Conservation (phyloP, 257 asterid species). For the Ehretia macrophylla region DNA sequence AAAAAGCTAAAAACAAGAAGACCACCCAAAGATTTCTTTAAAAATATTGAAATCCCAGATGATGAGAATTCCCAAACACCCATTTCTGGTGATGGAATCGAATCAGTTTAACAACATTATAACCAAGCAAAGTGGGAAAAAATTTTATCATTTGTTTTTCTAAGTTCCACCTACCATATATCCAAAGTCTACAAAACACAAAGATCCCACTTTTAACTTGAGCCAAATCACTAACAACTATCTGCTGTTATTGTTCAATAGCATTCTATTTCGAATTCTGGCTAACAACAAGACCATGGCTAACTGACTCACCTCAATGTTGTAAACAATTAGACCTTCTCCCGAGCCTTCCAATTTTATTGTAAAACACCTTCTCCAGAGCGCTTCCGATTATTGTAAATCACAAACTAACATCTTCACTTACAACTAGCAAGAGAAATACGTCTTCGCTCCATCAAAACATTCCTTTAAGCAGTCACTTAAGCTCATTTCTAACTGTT, state of each 20-base stretch:
- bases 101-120: slow-evolving; percentile 30
- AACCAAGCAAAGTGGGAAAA: slow-evolving; percentile 16
- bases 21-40: slow-evolving; percentile 48
- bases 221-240: too few species aligned
- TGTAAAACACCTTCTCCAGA: not conserved
- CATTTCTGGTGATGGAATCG: slow-evolving; percentile 29
- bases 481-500: not conserved
- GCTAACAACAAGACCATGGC: too few species aligned
- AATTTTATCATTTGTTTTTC: slow-evolving; percentile 14
- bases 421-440: slow-evolving; percentile 5
- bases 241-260: too few species aligned
- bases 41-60: slow-evolving; percentile 53
- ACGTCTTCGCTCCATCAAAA: slow-evolving; percentile 2
- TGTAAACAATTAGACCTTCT: not conserved
- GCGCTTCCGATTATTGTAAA: not conserved
- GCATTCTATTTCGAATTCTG: too few species aligned
- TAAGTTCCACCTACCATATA: slow-evolving; percentile 6
- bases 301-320: too few species aligned
- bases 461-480: slow-evolving; percentile 7
- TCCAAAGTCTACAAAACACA: slow-evolving; percentile 9
- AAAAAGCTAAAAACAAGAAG: slow-evolving; percentile 8
- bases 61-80: slow-evolving; percentile 24
- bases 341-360: not conserved
- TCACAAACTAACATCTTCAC: not conserved
- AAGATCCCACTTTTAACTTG: not conserved